Evolutionary conservation across 2,329 filamentous ascomycete species (phyloP).

Genomic region (Trichoderma breve): DNA sequence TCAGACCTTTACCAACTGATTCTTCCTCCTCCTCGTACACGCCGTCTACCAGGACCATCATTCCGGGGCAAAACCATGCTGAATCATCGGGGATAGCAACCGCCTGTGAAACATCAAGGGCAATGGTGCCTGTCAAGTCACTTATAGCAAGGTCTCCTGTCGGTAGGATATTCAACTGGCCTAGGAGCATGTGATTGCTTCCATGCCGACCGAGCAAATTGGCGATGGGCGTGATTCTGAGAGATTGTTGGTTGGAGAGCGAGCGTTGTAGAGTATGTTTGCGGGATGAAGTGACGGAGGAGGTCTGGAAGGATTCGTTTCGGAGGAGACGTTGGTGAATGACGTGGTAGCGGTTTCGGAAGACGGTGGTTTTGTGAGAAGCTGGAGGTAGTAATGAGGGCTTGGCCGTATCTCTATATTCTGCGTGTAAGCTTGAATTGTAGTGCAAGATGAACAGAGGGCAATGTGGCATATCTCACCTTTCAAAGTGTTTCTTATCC

Average conservation of each 20-base stretch:
- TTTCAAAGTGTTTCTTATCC: constrained; percentile 86
- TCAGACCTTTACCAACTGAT: constrained; percentile 65
- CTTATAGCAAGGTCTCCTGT: constrained; percentile 79
- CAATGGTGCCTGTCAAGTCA: constrained; percentile 85
- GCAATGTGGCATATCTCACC: constrained; percentile 41
- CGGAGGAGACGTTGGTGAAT: constrained; percentile 88
- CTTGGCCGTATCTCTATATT: constrained; percentile 55
- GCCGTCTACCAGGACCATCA: constrained; percentile 93
- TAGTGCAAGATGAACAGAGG: neutral
- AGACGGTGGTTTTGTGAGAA: constrained; percentile 78
- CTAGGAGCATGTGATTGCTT: constrained; percentile 80
- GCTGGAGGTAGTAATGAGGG: constrained; percentile 73
- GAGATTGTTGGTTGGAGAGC: constrained; percentile 63
- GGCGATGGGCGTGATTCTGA: constrained; percentile 85
- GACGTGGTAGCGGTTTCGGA: constrained; percentile 87
- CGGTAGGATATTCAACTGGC: constrained; percentile 76
- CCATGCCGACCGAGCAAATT: constrained; percentile 76
- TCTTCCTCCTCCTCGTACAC: constrained; percentile 94
- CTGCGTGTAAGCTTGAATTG: neutral
- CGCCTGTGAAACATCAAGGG: constrained; percentile 77
- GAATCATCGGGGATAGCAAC: constrained; percentile 79
- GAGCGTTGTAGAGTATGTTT: constrained; percentile 55
- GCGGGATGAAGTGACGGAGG: constrained; percentile 64
- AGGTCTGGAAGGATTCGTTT: constrained; percentile 89
- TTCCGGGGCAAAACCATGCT: constrained; percentile 90